These are phyloP conservation scores for Flammula alnicola DNA, from an alignment of 1,284 basidiomycete genomes.

Conservation along the genomic window DNA sequence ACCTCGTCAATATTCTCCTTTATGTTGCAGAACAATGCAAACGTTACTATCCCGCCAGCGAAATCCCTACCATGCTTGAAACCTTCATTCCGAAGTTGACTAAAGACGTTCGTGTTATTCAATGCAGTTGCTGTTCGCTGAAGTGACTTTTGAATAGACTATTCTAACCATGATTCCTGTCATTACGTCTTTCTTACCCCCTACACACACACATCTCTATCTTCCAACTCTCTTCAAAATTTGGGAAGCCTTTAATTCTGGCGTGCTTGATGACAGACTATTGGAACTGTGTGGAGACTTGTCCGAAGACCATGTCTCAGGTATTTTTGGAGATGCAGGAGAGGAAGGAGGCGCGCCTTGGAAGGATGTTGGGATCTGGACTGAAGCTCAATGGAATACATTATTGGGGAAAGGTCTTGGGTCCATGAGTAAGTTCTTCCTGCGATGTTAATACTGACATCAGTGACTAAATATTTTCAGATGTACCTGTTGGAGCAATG, in stretches of 20 bases:
- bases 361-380: conserved; percentile 90
- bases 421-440: conserved; percentile 75
- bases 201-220: conserved; percentile 69
- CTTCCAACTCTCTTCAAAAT: conserved; percentile 77
- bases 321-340: conserved; percentile 54
- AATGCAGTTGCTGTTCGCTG: background rate
- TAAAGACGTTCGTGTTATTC: conserved; percentile 52
- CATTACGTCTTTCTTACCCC: conserved; percentile 78
- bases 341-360: conserved; percentile 60
- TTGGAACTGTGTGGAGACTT: conserved; percentile 83
- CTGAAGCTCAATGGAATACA: conserved; percentile 83
- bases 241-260: conserved; percentile 88
- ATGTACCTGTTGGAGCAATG: conserved; percentile 73
- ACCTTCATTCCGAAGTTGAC: conserved; percentile 72
- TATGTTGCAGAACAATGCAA: conserved; percentile 75
- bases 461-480: conserved; percentile 39
- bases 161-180: conserved; percentile 72
- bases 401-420: conserved; percentile 88
- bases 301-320: conserved; percentile 78
- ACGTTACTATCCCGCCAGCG: conserved; percentile 69
- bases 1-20: conserved; percentile 70
- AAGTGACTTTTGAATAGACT: conserved; percentile 45
- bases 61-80: conserved; percentile 75
- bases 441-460: conserved; percentile 2
- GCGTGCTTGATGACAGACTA: conserved; percentile 81